Conservation (phyloP, 345 rosid species). For the Eucalyptus urophylla region DNA sequence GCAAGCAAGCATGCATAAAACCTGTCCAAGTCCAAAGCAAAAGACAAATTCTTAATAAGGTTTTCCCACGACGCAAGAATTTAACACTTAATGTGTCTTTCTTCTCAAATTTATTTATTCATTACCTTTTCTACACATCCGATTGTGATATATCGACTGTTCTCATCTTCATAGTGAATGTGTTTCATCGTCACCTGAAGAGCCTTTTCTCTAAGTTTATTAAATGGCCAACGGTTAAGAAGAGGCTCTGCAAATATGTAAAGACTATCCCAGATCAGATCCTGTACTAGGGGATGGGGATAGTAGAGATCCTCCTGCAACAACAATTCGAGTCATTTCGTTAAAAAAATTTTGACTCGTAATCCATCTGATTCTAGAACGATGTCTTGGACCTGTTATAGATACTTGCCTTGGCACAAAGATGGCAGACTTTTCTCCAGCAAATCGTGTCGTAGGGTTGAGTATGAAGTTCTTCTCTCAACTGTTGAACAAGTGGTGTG, state of each 20-base stretch:
- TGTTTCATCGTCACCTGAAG: slow-evolving; percentile 14
- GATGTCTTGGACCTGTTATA: neutral
- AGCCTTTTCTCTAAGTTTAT: slow-evolving; percentile 15
- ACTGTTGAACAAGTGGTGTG: slow-evolving; percentile 10
- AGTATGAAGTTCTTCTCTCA: slow-evolving; percentile 11
- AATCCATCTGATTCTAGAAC: neutral
- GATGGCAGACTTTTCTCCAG: slow-evolving; percentile 11
- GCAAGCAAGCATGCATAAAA: slow-evolving; percentile 46
- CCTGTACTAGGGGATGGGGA: slow-evolving; percentile 28
- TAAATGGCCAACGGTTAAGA: slow-evolving; percentile 27
- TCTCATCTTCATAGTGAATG: slow-evolving; percentile 32
- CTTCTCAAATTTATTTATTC: neutral
- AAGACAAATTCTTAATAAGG: neutral
- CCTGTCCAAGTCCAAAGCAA: slow-evolving; percentile 4
- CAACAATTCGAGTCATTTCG: neutral
- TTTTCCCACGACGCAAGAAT: neutral
- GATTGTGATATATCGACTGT: slow-evolving; percentile 19
- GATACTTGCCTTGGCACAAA: neutral
- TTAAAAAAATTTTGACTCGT: neutral
- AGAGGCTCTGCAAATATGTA: slow-evolving; percentile 19
- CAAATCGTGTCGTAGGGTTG: slow-evolving; percentile 6
- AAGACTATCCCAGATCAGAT: slow-evolving; percentile 22
- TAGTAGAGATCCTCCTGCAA: slow-evolving; percentile 26
- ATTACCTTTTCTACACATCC: slow-evolving; percentile 27
- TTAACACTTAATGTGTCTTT: neutral